Percentiles rank a stretch among this genome's conserved stretches.
These are phyloP conservation scores for Candida corydali DNA, from an alignment of 805 yeast species.

Conservation along the genomic window DNA sequence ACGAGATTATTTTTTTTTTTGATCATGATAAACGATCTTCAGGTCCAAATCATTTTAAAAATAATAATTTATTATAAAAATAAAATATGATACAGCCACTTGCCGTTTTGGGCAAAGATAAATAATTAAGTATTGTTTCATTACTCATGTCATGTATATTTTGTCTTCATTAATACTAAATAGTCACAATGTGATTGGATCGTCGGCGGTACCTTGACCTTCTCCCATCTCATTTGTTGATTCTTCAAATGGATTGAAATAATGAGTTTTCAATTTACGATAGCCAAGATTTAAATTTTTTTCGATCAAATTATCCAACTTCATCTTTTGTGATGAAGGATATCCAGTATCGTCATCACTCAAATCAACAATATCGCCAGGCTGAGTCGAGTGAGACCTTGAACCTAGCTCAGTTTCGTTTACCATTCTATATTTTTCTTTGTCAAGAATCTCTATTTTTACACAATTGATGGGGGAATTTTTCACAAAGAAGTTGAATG, in stretches of 20 bases:
- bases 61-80: too few relatives aligned
- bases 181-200: conserved; percentile 36
- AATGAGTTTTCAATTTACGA: background rate
- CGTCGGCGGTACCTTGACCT: conserved; percentile 36
- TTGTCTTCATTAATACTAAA: too few relatives aligned
- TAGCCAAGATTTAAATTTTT: conserved; percentile 2
- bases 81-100: too few relatives aligned
- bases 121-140: too few relatives aligned
- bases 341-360: conserved; percentile 9
- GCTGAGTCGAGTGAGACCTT: conserved; percentile 4
- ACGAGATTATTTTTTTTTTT: too few relatives aligned
- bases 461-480: conserved; percentile 31
- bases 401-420: conserved; percentile 17
- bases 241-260: conserved; percentile 5
- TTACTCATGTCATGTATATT: too few relatives aligned
- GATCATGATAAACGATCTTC: too few relatives aligned
- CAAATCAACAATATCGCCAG: conserved; percentile 11
- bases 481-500: conserved; percentile 39
- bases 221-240: conserved; percentile 1
- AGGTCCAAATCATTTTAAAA: too few relatives aligned
- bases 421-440: conserved; percentile 29
- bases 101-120: too few relatives aligned
- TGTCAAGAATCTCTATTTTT: conserved; percentile 31
- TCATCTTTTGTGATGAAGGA: background rate
- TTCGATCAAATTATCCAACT: background rate